Evolutionary conservation across 768 basidiomycete genomes (phyloP), one percentile per base, ranked within the genome.

Genomic region (Sporobolomyces roseus): DNA sequence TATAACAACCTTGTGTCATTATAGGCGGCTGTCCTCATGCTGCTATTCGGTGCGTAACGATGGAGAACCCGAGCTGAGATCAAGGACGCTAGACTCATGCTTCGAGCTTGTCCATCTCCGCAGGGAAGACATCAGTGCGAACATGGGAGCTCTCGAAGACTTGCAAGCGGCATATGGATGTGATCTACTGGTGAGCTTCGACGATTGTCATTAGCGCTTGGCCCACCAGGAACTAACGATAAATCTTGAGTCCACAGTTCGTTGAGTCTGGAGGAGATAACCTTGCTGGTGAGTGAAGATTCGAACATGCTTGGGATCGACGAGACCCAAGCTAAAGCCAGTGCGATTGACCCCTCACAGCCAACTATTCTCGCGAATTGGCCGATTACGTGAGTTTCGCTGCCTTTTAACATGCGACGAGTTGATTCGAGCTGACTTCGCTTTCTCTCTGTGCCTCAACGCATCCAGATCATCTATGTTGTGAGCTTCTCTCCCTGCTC

Each of bases 371-470:
- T 38, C 83, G 94, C 68, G 94, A 98, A 78, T 81, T 99, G 60
- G 96, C 94, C 8, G 96, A 99, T 78, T 99, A 93, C 78, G 97
- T 96, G 78, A 91, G 72, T 94, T 77, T 91, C 79, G 89, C 91
- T 66, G 89, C 89, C 83, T 78, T 49, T 68, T 29, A 64, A 16
- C 38, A 12, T 23, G 33, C n/a, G 27, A 33, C 10, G 8, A 14
- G 14, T 53, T 21, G 50, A 8, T 32, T 13, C 52, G 25, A 27
- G 25, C 51, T 62, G 17, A 50, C 32, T 27, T n/a, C 7, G 38
- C 30, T 75, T 29, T 46, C 23, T 25, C 48, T 51, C 16, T 25
- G 13, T n/a, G n/a, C n/a, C n/a, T n/a, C n/a, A n/a, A n/a, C n/a
- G n/a, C 33, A 3, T 16, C 27, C 45, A 73, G 68, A 77, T 77